These are phyloP conservation scores for Trichophyton simii DNA, from an alignment of 2,329 filamentous ascomycete genomes.

Conservation along the genomic window DNA sequence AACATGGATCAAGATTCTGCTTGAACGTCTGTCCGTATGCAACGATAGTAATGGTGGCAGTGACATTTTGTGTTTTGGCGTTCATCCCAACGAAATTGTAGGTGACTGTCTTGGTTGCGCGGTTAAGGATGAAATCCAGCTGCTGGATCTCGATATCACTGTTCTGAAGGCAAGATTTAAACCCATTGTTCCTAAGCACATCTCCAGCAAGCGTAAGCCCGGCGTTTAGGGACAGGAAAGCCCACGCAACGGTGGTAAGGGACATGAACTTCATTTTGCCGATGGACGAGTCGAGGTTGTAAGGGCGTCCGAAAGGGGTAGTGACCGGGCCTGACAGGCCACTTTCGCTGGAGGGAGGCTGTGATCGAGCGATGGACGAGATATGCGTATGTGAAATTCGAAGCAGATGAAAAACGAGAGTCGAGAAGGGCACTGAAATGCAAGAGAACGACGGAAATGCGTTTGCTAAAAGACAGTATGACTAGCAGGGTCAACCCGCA, in stretches of 20 bases:
- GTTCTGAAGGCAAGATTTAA: slow-evolving; percentile 53
- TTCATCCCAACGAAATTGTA: slow-evolving; percentile 79
- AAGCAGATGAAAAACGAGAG: not conserved
- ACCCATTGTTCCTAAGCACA: slow-evolving; percentile 68
- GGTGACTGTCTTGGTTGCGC: slow-evolving; percentile 54
- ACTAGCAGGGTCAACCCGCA: slow-evolving; percentile 3
- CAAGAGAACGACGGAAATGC: not conserved
- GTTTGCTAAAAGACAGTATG: not conserved
- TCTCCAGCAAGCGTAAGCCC: slow-evolving; percentile 30
- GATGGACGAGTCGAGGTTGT: not conserved
- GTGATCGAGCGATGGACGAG: not conserved
- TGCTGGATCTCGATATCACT: slow-evolving; percentile 57
- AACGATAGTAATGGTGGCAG: slow-evolving; percentile 58
- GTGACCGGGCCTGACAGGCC: not conserved
- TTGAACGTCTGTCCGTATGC: slow-evolving; percentile 76
- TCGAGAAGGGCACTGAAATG: not conserved
- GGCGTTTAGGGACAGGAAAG: not conserved
- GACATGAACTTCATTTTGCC: not conserved
- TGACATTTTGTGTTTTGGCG: slow-evolving; percentile 62
- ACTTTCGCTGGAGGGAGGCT: not conserved
- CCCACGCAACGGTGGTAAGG: not conserved
- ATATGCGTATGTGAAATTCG: not conserved
- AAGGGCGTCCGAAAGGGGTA: not conserved
- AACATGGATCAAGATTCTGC: slow-evolving; percentile 74
- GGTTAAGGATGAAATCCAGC: slow-evolving; percentile 68